Base-by-base conservation (phyloP, 169 alveolate species). In the Toxoplasma gondii region DNA sequence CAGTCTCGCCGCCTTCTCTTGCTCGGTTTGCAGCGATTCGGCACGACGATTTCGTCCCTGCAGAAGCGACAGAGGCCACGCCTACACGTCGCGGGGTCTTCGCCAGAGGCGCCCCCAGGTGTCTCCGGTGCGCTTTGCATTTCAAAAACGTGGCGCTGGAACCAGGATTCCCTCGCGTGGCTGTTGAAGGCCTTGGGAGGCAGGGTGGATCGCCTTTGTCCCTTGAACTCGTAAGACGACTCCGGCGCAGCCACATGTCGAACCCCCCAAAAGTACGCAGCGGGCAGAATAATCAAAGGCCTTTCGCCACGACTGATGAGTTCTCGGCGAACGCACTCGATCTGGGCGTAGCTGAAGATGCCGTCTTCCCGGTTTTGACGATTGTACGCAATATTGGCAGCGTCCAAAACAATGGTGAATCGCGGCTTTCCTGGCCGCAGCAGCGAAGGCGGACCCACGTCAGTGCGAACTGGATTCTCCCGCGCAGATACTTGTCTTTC, bases 381-480 rank as follows among this genome's bases (percentile, higher is more conserved):
- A n/a, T 88, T 88, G 41, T 88, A 88, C 41, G 93, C 93, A 41
- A 88, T 88, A 84, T 88, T 88, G n/a, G 93, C 93, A 22, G 86
- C 93, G 36, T 88, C 93, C 54, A 88, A 58, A 12, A 88, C 84
- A 9, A 88, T 49, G 43, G 93, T 88, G 58, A 88, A 88, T 19
- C 91, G 69, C 12, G 80, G 34, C 36, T 49, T 12, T 49, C 4
- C 58, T 4, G 58, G 58, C 22, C 58, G 58, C 12, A 34, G 19
- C 38, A 29, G 74, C 1, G 64, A 45, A 45, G n/a, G 43, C 36
- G 41, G 74, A 84, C 12, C 2, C 64, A 39, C 53, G 17, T 34
- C 19, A 45, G 31, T 88, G 82, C 34, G 82, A 69, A 5, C 38
- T 12, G 82, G 39, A 34, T 5, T 88, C 53, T 53, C 44, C 43